Conservation (phyloP, 2,329 filamentous ascomycete species). For the Diaporthe humulicola region DNA sequence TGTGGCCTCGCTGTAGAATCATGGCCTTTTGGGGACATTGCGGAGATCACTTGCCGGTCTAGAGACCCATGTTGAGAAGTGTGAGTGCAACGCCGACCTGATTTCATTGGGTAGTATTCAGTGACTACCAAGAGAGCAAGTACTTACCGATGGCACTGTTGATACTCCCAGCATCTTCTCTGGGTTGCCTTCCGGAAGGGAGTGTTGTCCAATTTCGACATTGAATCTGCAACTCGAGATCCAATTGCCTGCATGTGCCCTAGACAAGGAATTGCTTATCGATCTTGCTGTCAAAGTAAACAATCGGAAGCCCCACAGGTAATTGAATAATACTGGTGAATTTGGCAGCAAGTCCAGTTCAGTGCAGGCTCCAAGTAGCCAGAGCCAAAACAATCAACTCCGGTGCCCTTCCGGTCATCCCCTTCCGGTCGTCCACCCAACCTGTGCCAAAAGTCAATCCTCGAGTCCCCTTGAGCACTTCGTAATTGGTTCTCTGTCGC, state of each 20-base stretch:
- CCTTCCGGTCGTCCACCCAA: neutral
- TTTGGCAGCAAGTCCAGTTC: rapidly evolving
- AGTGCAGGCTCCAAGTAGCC: neutral
- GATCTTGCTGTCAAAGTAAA: no score
- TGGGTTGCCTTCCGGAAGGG: neutral
- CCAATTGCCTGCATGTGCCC: neutral
- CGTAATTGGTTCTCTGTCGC: neutral
- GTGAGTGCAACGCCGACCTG: neutral
- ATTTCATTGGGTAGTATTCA: no score
- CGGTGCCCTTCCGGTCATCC: no score
- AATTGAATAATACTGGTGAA: neutral
- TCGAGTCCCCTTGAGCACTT: neutral
- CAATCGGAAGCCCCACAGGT: no score
- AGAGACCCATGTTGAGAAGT: no score
- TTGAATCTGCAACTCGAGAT: neutral
- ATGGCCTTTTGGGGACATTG: no score
- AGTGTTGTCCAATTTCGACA: neutral
- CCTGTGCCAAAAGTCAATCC: neutral
- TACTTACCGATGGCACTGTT: neutral
- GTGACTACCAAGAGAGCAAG: no score
- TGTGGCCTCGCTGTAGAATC: no score
- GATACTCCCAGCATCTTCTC: neutral
- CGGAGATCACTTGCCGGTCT: neutral
- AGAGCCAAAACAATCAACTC: no score
- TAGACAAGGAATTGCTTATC: no score